These are phyloP conservation scores for Termitomyces sp. DNA, from an alignment of 768 basidiomycete genomes.

Conservation along the genomic window DNA sequence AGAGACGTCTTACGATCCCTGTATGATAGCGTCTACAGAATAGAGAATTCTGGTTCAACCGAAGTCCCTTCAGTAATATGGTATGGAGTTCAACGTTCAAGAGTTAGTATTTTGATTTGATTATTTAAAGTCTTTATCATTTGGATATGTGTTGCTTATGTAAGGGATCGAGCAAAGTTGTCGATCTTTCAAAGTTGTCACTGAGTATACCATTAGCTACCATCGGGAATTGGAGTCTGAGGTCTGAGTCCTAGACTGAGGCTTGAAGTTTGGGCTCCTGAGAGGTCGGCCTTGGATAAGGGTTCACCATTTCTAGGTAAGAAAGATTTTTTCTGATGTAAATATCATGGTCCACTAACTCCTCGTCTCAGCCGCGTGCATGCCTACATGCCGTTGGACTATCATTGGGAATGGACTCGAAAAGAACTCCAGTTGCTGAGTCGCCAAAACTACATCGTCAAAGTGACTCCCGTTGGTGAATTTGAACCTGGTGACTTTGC, in stretches of 20 bases:
- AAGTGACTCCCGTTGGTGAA: background rate
- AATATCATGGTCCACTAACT: background rate
- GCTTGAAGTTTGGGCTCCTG: background rate
- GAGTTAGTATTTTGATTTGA: too few relatives aligned
- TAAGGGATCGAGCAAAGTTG: too few relatives aligned
- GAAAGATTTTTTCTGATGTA: background rate
- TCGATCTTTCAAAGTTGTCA: too few relatives aligned
- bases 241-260: too few relatives aligned
- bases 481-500: slow-evolving; percentile 29
- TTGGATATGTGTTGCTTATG: too few relatives aligned
- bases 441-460: background rate
- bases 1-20: too few relatives aligned
- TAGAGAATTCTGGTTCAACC: background rate
- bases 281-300: background rate
- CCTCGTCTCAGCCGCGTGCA: background rate
- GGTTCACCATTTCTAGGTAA: background rate
- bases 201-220: too few relatives aligned
- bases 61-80: too few relatives aligned
- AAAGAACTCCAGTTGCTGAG: slow-evolving; percentile 4
- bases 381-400: slow-evolving; percentile 14
- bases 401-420: slow-evolving; percentile 17
- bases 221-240: too few relatives aligned
- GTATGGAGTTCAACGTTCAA: too few relatives aligned
- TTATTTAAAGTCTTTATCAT: too few relatives aligned
- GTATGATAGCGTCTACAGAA: background rate